phyloP scores from a whole-genome alignment of 495 filamentous ascomycete genomes.

The Talaromyces wortmannii region DNA sequence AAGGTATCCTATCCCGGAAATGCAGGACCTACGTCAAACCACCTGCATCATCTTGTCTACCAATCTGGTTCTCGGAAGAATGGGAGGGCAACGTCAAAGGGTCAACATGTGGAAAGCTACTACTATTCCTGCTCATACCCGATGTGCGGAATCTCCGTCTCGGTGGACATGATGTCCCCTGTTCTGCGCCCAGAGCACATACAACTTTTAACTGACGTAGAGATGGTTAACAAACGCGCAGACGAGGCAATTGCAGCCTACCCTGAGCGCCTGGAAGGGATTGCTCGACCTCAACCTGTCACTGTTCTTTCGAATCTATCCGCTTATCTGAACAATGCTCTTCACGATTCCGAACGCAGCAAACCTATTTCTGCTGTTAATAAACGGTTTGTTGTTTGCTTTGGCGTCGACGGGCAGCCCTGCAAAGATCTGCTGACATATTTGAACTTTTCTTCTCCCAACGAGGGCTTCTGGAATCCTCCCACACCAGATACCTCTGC shows the following conservation, averaged over 20 bases:
- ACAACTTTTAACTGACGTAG: constrained; percentile 47
- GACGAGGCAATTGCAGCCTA: constrained; percentile 46
- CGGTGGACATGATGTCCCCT: constrained; percentile 47
- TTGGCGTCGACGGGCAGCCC: constrained; percentile 48
- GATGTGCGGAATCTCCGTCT: constrained; percentile 47
- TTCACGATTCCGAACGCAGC: constrained; percentile 34
- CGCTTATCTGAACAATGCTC: constrained; percentile 55
- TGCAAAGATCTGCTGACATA: constrained; percentile 57
- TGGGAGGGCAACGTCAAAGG: constrained; percentile 17
- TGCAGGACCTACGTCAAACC: constrained; percentile 14
- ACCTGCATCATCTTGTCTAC: constrained; percentile 43
- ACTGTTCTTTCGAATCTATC: constrained; percentile 50
- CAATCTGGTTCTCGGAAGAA: constrained; percentile 25
- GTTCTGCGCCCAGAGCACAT: constrained; percentile 44
- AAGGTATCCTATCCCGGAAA: constrained; percentile 30
- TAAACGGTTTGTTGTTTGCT: constrained; percentile 63
- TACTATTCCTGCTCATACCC: constrained; percentile 55
- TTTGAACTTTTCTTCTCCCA: constrained; percentile 48
- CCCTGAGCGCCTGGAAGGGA: constrained; percentile 51
- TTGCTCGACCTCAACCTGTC: constrained; percentile 35
- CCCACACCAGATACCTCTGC: constrained; percentile 30
- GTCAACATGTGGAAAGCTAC: constrained; percentile 31
- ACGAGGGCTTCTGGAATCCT: constrained; percentile 36
- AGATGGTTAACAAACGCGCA: constrained; percentile 44
- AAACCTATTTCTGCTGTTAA: constrained; percentile 59